These are phyloP conservation scores for Vicia sativa DNA, from an alignment of 306 rosid genomes.

Conservation along the genomic window DNA sequence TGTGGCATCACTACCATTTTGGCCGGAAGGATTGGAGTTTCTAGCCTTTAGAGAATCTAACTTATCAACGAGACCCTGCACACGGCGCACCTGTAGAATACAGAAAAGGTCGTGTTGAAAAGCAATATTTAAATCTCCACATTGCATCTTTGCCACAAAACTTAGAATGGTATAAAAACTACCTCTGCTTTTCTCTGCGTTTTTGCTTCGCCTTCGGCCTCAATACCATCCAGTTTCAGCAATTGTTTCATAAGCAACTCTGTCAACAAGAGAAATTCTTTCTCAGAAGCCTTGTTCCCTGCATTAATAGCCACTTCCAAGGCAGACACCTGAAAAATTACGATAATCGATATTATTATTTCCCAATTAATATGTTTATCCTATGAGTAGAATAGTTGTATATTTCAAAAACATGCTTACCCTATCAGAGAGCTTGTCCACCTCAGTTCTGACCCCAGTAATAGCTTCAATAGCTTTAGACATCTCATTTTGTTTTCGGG, in stretches of 20 bases:
- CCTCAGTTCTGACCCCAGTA: constrained; percentile 68
- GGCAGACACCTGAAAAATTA: constrained; percentile 59
- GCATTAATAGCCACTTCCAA: constrained; percentile 62
- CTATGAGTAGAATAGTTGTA: constrained; percentile 1
- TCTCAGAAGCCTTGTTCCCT: constrained; percentile 66
- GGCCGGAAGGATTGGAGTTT: constrained; percentile 48
- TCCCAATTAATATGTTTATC: constrained; percentile 19
- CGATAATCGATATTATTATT: constrained; percentile 31
- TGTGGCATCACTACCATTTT: constrained; percentile 45
- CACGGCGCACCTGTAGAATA: constrained; percentile 56
- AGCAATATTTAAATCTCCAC: constrained; percentile 4
- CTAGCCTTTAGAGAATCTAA: constrained; percentile 53
- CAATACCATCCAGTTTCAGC: constrained; percentile 77
- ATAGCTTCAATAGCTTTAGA: constrained; percentile 64
- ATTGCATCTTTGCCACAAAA: not conserved
- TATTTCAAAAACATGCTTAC: constrained; percentile 48
- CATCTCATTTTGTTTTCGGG: constrained; percentile 52
- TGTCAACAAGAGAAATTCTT: constrained; percentile 62
- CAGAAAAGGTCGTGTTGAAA: constrained; percentile 18
- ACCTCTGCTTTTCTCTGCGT: constrained; percentile 92
- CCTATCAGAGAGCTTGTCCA: constrained; percentile 72
- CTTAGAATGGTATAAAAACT: constrained; percentile 29
- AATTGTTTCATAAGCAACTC: constrained; percentile 91
- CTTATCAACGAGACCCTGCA: constrained; percentile 46
- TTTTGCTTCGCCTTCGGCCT: constrained; percentile 87